phyloP scores from a whole-genome alignment of 2,329 filamentous ascomycete species.

The Talaromyces islandicus region DNA sequence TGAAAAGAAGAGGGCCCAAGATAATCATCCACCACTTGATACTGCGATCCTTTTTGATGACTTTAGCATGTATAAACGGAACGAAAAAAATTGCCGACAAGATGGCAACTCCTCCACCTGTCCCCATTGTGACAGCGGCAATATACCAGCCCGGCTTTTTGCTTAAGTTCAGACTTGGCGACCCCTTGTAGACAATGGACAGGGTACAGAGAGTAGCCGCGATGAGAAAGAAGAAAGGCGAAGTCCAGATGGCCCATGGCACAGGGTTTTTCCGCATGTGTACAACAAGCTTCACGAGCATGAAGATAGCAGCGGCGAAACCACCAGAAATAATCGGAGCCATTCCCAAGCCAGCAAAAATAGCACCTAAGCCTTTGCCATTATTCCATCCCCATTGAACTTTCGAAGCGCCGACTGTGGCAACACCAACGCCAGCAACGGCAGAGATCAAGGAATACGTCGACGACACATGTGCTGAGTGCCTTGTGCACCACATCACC shows the following conservation, averaged over 20 bases:
- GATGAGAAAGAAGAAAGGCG: constrained; percentile 72
- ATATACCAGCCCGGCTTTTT: constrained; percentile 64
- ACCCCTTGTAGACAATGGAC: constrained; percentile 76
- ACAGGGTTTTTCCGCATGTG: constrained; percentile 67
- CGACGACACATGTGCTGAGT: constrained; percentile 68
- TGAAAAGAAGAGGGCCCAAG: constrained; percentile 59
- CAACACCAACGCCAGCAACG: constrained; percentile 64
- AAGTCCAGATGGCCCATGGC: constrained; percentile 65
- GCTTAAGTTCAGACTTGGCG: constrained; percentile 59
- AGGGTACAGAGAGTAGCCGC: constrained; percentile 68
- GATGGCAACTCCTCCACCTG: constrained; percentile 54
- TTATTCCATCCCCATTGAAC: constrained; percentile 66
- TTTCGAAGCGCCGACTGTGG: constrained; percentile 54
- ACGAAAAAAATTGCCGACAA: constrained; percentile 66
- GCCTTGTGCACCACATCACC: constrained; percentile 74
- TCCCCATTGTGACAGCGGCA: constrained; percentile 59
- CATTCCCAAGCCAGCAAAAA: constrained; percentile 66
- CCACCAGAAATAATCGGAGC: constrained; percentile 61
- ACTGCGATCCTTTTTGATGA: constrained; percentile 63
- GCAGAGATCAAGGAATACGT: constrained; percentile 62
- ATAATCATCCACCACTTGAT: constrained; percentile 60
- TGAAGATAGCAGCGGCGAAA: constrained; percentile 64
- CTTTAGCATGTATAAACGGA: constrained; percentile 59
- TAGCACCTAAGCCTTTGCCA: constrained; percentile 64
- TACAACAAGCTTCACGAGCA: constrained; percentile 66